Percentiles rank a stretch among this genome's conserved stretches.
phyloP scores from a whole-genome alignment of 2,329 filamentous ascomycete species.

The Lojkania enalia region DNA sequence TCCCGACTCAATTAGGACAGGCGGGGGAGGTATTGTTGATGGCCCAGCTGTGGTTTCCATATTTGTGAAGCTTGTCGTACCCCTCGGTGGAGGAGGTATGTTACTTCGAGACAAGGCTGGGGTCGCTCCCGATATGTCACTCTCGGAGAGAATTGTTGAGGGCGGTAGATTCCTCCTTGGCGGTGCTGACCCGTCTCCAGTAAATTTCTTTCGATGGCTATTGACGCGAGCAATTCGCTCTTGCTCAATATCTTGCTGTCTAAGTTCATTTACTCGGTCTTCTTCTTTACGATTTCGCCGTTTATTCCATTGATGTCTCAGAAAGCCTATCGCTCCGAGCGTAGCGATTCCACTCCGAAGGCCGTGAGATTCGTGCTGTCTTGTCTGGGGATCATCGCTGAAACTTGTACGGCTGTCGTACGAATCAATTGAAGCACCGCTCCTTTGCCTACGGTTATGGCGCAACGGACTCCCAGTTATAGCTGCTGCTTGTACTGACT shows the following conservation, averaged over 20 bases:
- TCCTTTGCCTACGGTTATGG: constrained; percentile 35
- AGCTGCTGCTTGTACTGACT: constrained; percentile 42
- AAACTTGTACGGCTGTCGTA: constrained; percentile 47
- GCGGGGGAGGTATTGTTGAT: constrained; percentile 38
- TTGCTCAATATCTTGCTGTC: constrained; percentile 55
- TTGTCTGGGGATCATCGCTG: constrained; percentile 32
- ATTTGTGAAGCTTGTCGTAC: constrained; percentile 20
- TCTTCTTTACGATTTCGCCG: constrained; percentile 62
- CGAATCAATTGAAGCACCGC: constrained; percentile 45
- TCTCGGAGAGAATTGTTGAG: constrained; percentile 50
- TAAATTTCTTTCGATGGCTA: constrained; percentile 64
- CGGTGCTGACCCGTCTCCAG: constrained; percentile 63
- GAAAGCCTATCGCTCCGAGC: constrained; percentile 44
- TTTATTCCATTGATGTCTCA: constrained; percentile 52
- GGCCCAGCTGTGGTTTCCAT: constrained; percentile 31
- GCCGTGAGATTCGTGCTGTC: constrained; percentile 38
- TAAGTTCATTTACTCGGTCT: constrained; percentile 61
- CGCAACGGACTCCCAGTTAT: constrained; percentile 54
- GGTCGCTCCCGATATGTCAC: constrained; percentile 48
- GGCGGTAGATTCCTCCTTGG: constrained; percentile 28
- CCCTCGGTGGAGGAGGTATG: constrained; percentile 27
- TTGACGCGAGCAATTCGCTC: constrained; percentile 57
- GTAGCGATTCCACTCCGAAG: constrained; percentile 54
- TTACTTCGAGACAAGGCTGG: constrained; percentile 46
- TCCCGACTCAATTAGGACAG: constrained; percentile 48